Evolutionary conservation across 257 asterid species (phyloP).

Genomic region (Parsonsia alboflavescens): DNA sequence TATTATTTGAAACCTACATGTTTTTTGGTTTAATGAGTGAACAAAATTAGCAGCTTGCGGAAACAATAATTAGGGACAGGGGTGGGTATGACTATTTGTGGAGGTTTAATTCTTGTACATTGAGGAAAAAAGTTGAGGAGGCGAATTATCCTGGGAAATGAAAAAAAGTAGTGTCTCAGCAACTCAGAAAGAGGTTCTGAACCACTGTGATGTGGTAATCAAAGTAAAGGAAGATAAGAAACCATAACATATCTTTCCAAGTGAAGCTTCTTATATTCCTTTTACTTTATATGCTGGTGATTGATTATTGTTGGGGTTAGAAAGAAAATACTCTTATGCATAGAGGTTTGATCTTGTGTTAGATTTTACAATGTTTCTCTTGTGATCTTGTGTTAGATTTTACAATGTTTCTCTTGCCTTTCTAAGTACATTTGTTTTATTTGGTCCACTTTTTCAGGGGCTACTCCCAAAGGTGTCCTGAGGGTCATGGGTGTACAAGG

Average conservation of each 20-base stretch:
- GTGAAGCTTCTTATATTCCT: background rate
- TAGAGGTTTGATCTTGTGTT: background rate
- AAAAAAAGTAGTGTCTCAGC: background rate
- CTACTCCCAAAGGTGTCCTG: conserved; percentile 98
- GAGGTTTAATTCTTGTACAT: background rate
- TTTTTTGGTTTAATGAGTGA: background rate
- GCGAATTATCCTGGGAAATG: background rate
- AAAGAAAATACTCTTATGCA: background rate
- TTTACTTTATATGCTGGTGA: background rate
- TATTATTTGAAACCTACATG: background rate
- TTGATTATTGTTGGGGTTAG: background rate
- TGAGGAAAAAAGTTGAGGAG: background rate
- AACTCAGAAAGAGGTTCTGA: background rate
- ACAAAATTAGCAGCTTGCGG: background rate
- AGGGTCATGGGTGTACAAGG: conserved; percentile 99
- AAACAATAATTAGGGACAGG: background rate
- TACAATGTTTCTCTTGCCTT: background rate
- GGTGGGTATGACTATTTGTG: background rate
- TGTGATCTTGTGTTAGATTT: background rate
- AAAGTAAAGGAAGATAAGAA: background rate
- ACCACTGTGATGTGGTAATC: background rate
- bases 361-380: background rate
- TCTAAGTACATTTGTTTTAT: conserved; percentile 10
- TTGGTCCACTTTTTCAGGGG: conserved; percentile 56
- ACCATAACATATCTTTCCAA: background rate